Evolutionary conservation across 1,284 basidiomycete species (phyloP), one percentile per base, ranked within the genome.

Genomic region (Wallemia ichthyophaga): DNA sequence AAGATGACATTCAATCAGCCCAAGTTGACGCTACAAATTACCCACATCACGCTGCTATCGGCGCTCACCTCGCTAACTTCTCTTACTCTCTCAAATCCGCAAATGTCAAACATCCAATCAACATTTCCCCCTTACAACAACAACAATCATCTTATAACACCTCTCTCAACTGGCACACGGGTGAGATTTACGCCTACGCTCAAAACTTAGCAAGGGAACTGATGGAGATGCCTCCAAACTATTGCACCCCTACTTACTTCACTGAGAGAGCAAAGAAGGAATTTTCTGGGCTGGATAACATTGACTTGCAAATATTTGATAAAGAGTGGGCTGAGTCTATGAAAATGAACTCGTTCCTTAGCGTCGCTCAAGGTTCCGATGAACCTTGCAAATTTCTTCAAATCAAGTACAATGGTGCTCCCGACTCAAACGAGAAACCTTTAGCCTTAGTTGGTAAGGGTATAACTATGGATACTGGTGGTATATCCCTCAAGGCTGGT

Each of bases 301-400:
- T 84, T 5, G 73, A 81, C 64, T 73, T 88, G 58, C 74, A 78
- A 54, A 77, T 83, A 17, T 80, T 75, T 56, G 85, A 91, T 64
- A 78, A 82, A 73, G 81, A 72, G 2, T 89, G 86, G 85, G 84
- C 83, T 13, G 73, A 76, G 60, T 74, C 81, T 68, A 82, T 84
- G 71, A 80, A 80, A 61, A 89, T 89, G 86, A 81, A 79, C 64
- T 79, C 82, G 1, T 89, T 91, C 77, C 77, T 92, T 25, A 87
- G 85, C 0, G 87, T 92, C 2, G 80, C 84, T 7, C 78, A 80
- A 61, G 87, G 87, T 27, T 81, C 83, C 5, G 73, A 78, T 17
- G 82, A 89, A 68, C 85, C 87, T 2, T 79, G 83, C 59, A 87
- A 85, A 68, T 79, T 91, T 69, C 73, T 92, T 59, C 85, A 91